Evolutionary conservation across 2,329 filamentous ascomycete species (phyloP).

Genomic region (Cercospora brassicicola): DNA sequence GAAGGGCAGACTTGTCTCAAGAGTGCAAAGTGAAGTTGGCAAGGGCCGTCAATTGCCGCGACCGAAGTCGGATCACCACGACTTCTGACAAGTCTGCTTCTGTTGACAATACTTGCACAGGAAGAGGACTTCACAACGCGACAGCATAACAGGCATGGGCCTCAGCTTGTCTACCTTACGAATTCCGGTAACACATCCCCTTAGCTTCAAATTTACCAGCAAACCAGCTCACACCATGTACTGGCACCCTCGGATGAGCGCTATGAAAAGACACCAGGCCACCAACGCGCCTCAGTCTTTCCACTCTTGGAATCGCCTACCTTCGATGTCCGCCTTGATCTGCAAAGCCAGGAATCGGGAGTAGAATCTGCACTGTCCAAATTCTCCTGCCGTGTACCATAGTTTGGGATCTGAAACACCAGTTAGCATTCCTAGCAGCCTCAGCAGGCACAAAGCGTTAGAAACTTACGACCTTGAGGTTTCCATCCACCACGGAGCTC

Average conservation of each 20-base stretch:
- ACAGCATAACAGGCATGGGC: neutral
- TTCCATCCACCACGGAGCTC: neutral
- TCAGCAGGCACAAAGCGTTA: neutral
- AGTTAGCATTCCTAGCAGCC: neutral
- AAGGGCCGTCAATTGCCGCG: neutral
- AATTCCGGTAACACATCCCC: too few species aligned
- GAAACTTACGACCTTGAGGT: neutral
- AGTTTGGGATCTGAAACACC: slow-evolving; percentile 39
- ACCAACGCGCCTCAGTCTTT: neutral
- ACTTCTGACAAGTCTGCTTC: neutral
- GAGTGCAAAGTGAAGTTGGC: neutral
- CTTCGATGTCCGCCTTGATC: slow-evolving; percentile 42
- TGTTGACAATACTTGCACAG: neutral
- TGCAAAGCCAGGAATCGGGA: slow-evolving; percentile 49
- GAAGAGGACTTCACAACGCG: neutral
- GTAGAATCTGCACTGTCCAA: slow-evolving; percentile 51
- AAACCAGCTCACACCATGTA: neutral
- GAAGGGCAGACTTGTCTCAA: neutral
- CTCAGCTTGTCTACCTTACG: neutral
- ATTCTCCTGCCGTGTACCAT: slow-evolving; percentile 50
- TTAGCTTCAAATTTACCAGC: neutral
- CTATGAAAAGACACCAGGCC: neutral
- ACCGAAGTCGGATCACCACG: neutral
- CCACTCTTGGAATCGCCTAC: slow-evolving; percentile 15
- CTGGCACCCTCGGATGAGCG: neutral